phyloP scores from a whole-genome alignment of 148 eudicot genomes.

The Beta vulgaris region DNA sequence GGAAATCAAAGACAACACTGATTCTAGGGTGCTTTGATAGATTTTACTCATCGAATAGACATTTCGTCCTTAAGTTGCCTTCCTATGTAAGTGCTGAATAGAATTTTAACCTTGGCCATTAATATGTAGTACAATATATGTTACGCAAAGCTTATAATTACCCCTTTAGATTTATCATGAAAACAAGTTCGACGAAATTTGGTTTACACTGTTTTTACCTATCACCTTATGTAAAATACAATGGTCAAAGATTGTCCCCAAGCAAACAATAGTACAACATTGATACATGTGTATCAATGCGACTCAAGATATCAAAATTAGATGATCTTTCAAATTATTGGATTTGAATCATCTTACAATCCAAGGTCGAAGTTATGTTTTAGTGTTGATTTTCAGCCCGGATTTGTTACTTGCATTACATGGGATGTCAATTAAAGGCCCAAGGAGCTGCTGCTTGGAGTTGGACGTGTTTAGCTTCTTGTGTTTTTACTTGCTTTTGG shows the following conservation, averaged over 20 bases:
- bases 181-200: neutral
- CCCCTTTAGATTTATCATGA: neutral
- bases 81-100: neutral
- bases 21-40: neutral
- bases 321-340: no score
- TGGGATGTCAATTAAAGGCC: no score
- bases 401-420: no score
- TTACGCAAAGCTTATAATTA: neutral
- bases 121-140: neutral
- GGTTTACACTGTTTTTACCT: neutral
- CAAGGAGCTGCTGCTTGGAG: no score
- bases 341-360: no score
- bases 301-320: no score
- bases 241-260: neutral
- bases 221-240: neutral
- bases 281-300: no score
- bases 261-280: no score
- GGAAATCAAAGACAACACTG: neutral
- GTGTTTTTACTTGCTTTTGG: no score
- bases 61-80: neutral
- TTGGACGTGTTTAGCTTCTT: no score
- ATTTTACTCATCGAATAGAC: neutral
- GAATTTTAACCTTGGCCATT: neutral
- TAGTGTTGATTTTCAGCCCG: no score
- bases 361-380: no score